Evolutionary conservation across 306 rosid genomes (phyloP).

Genomic region (Corylus heterophylla): DNA sequence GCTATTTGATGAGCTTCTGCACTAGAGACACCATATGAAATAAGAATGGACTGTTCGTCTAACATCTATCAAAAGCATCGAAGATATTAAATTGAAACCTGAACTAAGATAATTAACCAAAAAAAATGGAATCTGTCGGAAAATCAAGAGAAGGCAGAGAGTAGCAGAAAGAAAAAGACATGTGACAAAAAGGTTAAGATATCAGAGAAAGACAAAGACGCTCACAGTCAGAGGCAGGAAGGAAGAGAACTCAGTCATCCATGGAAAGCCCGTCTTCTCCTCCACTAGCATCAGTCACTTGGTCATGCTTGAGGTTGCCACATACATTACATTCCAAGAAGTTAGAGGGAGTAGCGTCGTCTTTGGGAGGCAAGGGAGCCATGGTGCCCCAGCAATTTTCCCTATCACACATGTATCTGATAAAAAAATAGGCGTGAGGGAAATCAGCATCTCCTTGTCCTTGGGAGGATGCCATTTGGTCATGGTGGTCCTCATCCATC

Average conservation of each 20-base stretch:
- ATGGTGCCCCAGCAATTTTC: conserved; percentile 70
- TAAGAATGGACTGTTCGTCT: background rate
- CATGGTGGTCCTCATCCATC: conserved; percentile 30
- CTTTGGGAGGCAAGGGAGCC: conserved; percentile 64
- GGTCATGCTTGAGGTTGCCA: conserved; percentile 49
- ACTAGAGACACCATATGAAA: background rate
- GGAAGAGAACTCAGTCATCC: conserved; percentile 38
- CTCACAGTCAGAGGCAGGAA: conserved; percentile 25
- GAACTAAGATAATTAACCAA: background rate
- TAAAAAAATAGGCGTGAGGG: conserved; percentile 81
- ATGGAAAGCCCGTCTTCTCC: conserved; percentile 39
- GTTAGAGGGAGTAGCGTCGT: conserved; percentile 37
- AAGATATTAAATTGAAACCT: background rate
- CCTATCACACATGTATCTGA: conserved; percentile 67
- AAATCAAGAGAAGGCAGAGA: background rate
- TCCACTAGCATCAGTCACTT: conserved; percentile 26
- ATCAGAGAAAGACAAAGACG: conserved; percentile 3
- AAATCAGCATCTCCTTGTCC: conserved; percentile 47
- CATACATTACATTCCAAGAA: conserved; percentile 79
- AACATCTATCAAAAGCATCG: background rate
- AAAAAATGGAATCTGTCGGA: background rate
- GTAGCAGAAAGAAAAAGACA: background rate
- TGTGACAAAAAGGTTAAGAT: background rate
- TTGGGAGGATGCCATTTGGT: conserved; percentile 18
- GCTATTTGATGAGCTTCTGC: background rate